Evolutionary conservation across 768 basidiomycete genomes (phyloP).

Genomic region (Phaffia australis): DNA sequence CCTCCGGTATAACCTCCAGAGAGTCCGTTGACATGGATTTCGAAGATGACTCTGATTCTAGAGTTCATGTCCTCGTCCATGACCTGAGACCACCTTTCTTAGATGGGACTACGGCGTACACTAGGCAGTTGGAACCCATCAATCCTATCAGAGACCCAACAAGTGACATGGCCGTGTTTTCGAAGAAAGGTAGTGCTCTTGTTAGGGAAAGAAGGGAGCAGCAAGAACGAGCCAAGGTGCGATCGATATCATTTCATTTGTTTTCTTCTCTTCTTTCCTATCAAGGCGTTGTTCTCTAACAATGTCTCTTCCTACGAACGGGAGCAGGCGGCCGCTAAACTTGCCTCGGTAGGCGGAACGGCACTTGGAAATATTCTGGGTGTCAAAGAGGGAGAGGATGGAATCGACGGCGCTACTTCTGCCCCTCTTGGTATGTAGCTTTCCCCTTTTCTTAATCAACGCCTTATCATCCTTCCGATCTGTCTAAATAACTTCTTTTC

Average conservation of each 20-base stretch:
- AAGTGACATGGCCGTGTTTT: slow-evolving; percentile 89
- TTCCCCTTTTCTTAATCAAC: neutral
- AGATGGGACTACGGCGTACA: slow-evolving; percentile 90
- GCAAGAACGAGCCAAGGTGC: slow-evolving; percentile 68
- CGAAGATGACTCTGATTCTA: slow-evolving; percentile 82
- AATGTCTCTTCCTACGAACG: neutral
- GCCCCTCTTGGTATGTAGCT: neutral
- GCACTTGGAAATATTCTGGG: slow-evolving; percentile 96
- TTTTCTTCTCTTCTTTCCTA: neutral
- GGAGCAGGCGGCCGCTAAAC: slow-evolving; percentile 74
- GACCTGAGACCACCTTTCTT: slow-evolving; percentile 96
- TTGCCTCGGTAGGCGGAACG: slow-evolving; percentile 83
- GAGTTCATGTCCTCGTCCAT: slow-evolving; percentile 91
- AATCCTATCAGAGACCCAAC: slow-evolving; percentile 90
- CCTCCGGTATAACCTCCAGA: slow-evolving; percentile 84
- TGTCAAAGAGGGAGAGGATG: slow-evolving; percentile 85
- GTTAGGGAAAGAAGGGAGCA: slow-evolving; percentile 95
- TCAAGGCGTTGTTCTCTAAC: neutral
- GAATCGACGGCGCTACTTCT: slow-evolving; percentile 32
- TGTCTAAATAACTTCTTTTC: neutral
- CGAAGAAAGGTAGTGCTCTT: slow-evolving; percentile 88
- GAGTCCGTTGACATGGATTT: slow-evolving; percentile 83
- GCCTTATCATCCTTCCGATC: slow-evolving; percentile 37
- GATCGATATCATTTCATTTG: neutral
- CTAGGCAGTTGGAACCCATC: slow-evolving; percentile 91